A percentile compares a stretch with the other conserved stretches of the same genome.
Evolutionary conservation across 2,329 filamentous ascomycete genomes (phyloP).

Genomic region (Xylariaceae sp.): DNA sequence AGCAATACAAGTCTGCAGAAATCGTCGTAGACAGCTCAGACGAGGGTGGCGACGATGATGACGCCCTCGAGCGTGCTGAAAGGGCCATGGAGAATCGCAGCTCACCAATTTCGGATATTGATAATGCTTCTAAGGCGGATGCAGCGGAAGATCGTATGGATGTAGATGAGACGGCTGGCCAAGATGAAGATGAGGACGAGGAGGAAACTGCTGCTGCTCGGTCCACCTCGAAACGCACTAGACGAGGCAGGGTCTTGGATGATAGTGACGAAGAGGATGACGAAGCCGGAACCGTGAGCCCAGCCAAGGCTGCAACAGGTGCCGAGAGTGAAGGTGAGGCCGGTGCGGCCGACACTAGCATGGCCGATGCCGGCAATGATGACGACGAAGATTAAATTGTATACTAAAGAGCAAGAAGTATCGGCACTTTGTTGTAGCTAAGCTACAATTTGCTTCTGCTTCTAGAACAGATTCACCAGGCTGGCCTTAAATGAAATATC

Average conservation of each 20-base stretch:
- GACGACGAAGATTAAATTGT: slow-evolving; percentile 43
- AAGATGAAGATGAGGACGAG: slow-evolving; percentile 59
- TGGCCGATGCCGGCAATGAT: slow-evolving; percentile 45
- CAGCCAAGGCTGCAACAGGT: slow-evolving; percentile 27
- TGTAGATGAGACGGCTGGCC: slow-evolving; percentile 52
- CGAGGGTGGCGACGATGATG: slow-evolving; percentile 48
- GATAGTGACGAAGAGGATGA: slow-evolving; percentile 63
- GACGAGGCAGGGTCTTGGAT: slow-evolving; percentile 58
- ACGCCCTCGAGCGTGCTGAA: slow-evolving; percentile 55
- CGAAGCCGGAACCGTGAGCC: slow-evolving; percentile 42
- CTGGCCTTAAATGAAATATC: background rate
- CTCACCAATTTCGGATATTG: slow-evolving; percentile 39
- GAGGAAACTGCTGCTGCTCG: slow-evolving; percentile 51
- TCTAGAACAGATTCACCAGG: background rate
- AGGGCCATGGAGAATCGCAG: slow-evolving; percentile 46
- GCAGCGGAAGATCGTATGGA: slow-evolving; percentile 57
- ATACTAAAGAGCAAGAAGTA: slow-evolving; percentile 16
- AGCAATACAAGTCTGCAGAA: slow-evolving; percentile 87
- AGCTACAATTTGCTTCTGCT: background rate
- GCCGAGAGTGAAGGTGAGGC: slow-evolving; percentile 31
- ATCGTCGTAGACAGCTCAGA: slow-evolving; percentile 78
- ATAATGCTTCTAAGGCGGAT: slow-evolving; percentile 40
- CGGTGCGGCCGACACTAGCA: slow-evolving; percentile 42
- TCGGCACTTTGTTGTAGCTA: background rate
- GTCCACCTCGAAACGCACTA: slow-evolving; percentile 49